Percentiles rank a stretch among this genome's conserved stretches.
Evolutionary conservation across 75 land plant species (phyloP).

Genomic region (Ceratopteris richardii): DNA sequence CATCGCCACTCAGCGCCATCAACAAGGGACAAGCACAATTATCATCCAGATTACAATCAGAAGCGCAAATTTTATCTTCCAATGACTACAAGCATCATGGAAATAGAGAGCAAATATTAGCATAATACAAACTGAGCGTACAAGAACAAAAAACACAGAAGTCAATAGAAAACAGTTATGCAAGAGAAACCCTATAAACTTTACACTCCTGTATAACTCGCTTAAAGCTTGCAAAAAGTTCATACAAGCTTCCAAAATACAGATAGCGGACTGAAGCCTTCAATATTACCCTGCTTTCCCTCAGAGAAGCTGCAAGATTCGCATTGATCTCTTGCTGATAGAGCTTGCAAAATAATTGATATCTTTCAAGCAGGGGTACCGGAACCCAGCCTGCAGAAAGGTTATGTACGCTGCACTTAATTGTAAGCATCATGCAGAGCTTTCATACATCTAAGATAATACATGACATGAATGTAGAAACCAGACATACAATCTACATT

Average conservation of each 20-base stretch:
- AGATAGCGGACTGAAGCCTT: too few relatives aligned
- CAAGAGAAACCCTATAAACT: too few relatives aligned
- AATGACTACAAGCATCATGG: constrained; percentile 39
- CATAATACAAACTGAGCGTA: too few relatives aligned
- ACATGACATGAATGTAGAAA: background rate
- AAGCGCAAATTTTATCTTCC: constrained; percentile 66
- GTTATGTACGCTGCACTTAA: background rate
- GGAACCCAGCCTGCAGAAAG: constrained; percentile 63
- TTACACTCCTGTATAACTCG: too few relatives aligned
- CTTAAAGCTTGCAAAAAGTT: too few relatives aligned
- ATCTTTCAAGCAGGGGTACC: constrained; percentile 59
- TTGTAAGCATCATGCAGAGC: background rate
- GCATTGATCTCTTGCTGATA: constrained; percentile 40
- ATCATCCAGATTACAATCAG: constrained; percentile 77
- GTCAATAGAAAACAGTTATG: too few relatives aligned
- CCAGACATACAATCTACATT: constrained; percentile 6
- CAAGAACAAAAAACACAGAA: too few relatives aligned
- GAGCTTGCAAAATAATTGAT: constrained; percentile 49
- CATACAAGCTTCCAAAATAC: too few relatives aligned
- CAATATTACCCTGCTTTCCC: constrained; percentile 42
- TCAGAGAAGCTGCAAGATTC: constrained; percentile 43
- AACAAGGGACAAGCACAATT: constrained; percentile 59
- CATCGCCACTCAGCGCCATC: constrained; percentile 47
- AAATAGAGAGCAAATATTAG: too few relatives aligned
- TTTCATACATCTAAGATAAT: background rate